phyloP scores from a whole-genome alignment of 768 basidiomycete genomes.

The Tremella fuciformis region DNA sequence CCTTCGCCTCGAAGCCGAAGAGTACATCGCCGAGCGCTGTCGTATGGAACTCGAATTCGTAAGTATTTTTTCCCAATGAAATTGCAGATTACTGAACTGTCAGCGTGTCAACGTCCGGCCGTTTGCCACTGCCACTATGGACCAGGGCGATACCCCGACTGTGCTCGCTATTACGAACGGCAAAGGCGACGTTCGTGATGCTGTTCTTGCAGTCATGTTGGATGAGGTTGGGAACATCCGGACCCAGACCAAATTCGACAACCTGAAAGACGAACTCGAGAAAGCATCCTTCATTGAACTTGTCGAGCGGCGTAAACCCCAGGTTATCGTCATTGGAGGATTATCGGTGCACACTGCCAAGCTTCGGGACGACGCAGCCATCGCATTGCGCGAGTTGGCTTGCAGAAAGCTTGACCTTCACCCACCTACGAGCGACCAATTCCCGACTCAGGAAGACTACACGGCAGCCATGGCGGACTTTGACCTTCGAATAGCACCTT shows the following conservation, averaged over 20 bases:
- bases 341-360: conserved; percentile 70
- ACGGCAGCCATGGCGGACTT: conserved; percentile 23
- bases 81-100: neutral
- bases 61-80: conserved; percentile 34
- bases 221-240: conserved; percentile 85
- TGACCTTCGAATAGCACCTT: conserved; percentile 24
- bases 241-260: conserved; percentile 86
- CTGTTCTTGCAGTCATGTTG: conserved; percentile 76
- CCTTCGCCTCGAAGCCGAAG: conserved; percentile 85
- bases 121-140: conserved; percentile 63
- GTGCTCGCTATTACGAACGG: conserved; percentile 93
- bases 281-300: conserved; percentile 75
- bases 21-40: conserved; percentile 68
- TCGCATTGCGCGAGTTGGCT: conserved; percentile 41
- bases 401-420: conserved; percentile 25
- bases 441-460: conserved; percentile 36
- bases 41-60: conserved; percentile 69
- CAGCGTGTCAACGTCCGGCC: conserved; percentile 74
- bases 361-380: conserved; percentile 40
- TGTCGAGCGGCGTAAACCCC: conserved; percentile 76
- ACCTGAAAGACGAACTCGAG: conserved; percentile 68
- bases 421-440: conserved; percentile 32
- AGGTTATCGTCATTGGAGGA: conserved; percentile 84
- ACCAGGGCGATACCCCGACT: conserved; percentile 67
- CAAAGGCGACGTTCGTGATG: conserved; percentile 88